Base-by-base conservation (phyloP, 2,329 filamentous ascomycete species). In the Aureobasidium sp. region DNA sequence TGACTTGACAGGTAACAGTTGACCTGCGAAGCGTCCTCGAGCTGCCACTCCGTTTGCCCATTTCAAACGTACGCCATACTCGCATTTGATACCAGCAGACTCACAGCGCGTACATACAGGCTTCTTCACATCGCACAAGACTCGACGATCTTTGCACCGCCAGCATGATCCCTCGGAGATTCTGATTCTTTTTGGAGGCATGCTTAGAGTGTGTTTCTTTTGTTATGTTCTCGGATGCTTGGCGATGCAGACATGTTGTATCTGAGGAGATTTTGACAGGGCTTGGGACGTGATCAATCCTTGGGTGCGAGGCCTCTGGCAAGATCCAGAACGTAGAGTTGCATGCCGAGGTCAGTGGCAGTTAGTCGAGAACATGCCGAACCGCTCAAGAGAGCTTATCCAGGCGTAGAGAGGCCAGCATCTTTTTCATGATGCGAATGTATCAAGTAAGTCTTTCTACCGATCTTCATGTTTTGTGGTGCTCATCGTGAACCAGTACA, bases 131-230 rank as follows among this genome's bases (percentile, higher is more conserved):
- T 54, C 50, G 50, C 50, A 54, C 5, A 54, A 17, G 8, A 54
- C 50, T n/a, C 50, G 50, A 29, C 50, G 35, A 17, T 54, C 50
- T 17, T 54, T 54, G 17, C 50, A 54, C 31, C 50, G 35, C 50
- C 50, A 42, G 50, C 50, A 54, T 25, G 50, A 54, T 19, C 50
- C 35, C 42, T 54, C 50, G 17, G 37, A 54, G 8, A 40, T 25
- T 54, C 50, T 40, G 37, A 54, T 54, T 19, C 50, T 15, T 31
- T 54, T 54, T 1, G 50, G 37, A 27, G 50, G 50, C 50, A 54
- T 54, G 9, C 4, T 23, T 19, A 8, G 13, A 4, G 25, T 4
- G 0, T 25, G 25, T 19, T 35, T 19, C 13, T 8, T 11, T 40
- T 37, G 13, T 21, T 23, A 37, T 23, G 15, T 2, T 5, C 25